A percentile compares a stretch with the other conserved stretches of the same genome.
Conservation (phyloP, 352 stramenopile genomes). For the Phytophthora europaea region DNA sequence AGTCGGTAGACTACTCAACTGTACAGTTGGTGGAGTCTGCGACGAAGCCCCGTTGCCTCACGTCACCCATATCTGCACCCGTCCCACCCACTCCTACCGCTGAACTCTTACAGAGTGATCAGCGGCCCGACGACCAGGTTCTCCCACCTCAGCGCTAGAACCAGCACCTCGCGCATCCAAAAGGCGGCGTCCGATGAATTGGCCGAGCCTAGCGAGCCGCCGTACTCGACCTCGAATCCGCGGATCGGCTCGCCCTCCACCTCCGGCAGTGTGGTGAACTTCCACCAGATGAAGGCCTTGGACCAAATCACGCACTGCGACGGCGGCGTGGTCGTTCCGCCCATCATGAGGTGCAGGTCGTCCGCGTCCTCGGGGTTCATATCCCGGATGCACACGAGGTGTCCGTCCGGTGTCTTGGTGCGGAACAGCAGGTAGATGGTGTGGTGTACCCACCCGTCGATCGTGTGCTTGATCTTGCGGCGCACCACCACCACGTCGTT, state of each 20-base stretch:
- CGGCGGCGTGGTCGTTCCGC: conserved; percentile 15
- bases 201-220: conserved; percentile 53
- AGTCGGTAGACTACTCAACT: not conserved
- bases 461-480: conserved; percentile 64
- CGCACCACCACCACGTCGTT: conserved; percentile 66
- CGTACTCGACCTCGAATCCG: conserved; percentile 71
- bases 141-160: conserved; percentile 63
- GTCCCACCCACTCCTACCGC: conserved; percentile 21
- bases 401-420: conserved; percentile 70
- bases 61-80: conserved; percentile 9
- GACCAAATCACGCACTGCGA: conserved; percentile 64
- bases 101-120: conserved; percentile 50
- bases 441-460: conserved; percentile 67
- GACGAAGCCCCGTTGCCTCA: conserved; percentile 4
- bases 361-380: conserved; percentile 60
- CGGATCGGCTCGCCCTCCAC: conserved; percentile 30
- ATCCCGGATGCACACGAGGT: conserved; percentile 75
- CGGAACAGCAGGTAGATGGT: conserved; percentile 82
- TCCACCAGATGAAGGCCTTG: conserved; percentile 76
- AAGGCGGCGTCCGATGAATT: conserved; percentile 56
- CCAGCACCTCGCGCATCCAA: conserved; percentile 69
- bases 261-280: conserved; percentile 60
- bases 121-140: conserved; percentile 64
- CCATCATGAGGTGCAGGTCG: conserved; percentile 41
- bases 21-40: conserved; percentile 14